Percentiles rank a stretch among this genome's conserved stretches.
These are phyloP conservation scores for Eutrema salsugineum DNA, from an alignment of 441 rosid species.

Conservation along the genomic window DNA sequence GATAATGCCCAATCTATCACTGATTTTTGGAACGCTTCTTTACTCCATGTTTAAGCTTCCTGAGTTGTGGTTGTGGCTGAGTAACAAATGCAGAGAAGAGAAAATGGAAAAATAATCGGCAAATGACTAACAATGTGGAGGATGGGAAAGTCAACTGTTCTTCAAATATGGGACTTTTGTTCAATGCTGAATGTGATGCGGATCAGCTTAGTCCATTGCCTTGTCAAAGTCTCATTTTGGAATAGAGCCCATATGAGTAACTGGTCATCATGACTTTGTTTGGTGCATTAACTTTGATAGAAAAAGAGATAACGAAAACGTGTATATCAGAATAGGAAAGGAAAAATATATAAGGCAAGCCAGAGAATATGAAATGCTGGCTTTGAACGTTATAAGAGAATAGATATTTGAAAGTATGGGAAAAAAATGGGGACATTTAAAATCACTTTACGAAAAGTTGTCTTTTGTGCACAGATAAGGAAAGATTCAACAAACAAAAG, in stretches of 20 bases:
- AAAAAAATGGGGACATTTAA: slow-evolving; percentile 18
- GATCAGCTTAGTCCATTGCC: slow-evolving; percentile 15
- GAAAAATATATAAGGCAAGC: slow-evolving; percentile 15
- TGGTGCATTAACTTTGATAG: background rate
- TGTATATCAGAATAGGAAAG: slow-evolving; percentile 9
- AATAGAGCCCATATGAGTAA: background rate
- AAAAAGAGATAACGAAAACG: background rate
- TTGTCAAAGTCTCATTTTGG: slow-evolving; percentile 1
- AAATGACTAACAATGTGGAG: background rate
- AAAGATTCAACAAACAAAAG: slow-evolving; percentile 31
- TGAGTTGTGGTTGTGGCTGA: too few species aligned
- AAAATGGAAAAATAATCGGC: background rate
- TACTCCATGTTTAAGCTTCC: too few species aligned
- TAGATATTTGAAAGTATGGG: slow-evolving; percentile 5
- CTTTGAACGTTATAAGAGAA: slow-evolving; percentile 29
- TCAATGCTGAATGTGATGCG: background rate
- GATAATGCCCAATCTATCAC: too few species aligned
- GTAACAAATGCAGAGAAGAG: too few species aligned
- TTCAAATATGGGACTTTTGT: background rate
- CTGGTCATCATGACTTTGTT: background rate
- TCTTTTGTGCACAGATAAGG: slow-evolving; percentile 24
- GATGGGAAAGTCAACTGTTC: background rate
- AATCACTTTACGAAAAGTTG: slow-evolving; percentile 22
- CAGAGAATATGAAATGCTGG: slow-evolving; percentile 1
- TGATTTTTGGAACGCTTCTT: too few species aligned